phyloP scores from a whole-genome alignment of 208 protist genomes.

The Trypanosoma cruzi region DNA sequence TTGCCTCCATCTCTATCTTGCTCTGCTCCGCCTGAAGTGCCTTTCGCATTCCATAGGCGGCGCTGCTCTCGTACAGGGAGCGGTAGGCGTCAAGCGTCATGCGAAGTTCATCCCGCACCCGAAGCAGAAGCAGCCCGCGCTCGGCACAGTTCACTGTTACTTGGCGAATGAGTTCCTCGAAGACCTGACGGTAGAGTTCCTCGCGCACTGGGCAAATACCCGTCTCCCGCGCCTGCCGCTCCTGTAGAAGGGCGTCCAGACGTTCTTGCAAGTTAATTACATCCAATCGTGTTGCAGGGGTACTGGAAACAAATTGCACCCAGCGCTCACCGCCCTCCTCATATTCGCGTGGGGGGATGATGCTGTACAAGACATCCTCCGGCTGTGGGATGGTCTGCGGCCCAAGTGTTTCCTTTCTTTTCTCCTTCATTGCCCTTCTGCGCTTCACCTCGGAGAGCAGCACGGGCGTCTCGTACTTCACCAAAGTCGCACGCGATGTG shows the following conservation, averaged over 20 bases:
- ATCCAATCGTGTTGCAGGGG: constrained; percentile 87
- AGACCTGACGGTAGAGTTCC: constrained; percentile 97
- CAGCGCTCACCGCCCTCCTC: constrained; percentile 84
- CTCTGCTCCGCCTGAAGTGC: constrained; percentile 97
- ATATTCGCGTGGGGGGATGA: constrained; percentile 90
- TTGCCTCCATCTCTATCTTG: constrained; percentile 95
- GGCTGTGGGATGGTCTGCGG: constrained; percentile 49
- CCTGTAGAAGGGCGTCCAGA: constrained; percentile 93
- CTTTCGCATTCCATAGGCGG: constrained; percentile 98
- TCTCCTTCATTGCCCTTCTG: constrained; percentile 57
- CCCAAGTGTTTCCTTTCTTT: constrained; percentile 25
- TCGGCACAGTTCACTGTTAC: constrained; percentile 98
- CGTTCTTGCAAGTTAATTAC: constrained; percentile 95
- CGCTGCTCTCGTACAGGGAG: constrained; percentile 81
- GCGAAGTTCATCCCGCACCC: constrained; percentile 97
- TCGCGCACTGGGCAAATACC: constrained; percentile 98
- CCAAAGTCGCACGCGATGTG: constrained; percentile 52
- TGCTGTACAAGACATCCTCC: constrained; percentile 93
- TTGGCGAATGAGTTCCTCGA: constrained; percentile 98
- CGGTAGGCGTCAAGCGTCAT: constrained; percentile 90
- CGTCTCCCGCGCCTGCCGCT: constrained; percentile 97
- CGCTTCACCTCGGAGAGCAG: constrained; percentile 82
- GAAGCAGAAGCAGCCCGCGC: constrained; percentile 96
- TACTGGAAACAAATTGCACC: constrained; percentile 91
- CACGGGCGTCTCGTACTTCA: constrained; percentile 92